Conservation (phyloP, 345 rosid species). For the Gossypium rotundifolium region DNA sequence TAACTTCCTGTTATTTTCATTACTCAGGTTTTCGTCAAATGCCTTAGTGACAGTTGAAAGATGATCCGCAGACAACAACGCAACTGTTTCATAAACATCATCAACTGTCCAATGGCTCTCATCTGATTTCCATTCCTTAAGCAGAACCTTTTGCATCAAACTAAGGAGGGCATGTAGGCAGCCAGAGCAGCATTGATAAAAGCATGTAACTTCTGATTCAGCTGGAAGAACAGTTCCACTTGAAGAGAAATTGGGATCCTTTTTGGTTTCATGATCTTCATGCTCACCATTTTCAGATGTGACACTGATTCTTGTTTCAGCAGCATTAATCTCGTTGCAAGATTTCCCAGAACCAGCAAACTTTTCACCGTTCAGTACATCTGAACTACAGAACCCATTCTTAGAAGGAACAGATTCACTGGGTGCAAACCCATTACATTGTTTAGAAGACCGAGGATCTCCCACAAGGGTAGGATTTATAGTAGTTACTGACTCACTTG, state of each 20-base stretch:
- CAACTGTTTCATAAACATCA: conserved; percentile 62
- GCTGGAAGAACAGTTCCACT: conserved; percentile 20
- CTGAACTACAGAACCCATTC: conserved; percentile 25
- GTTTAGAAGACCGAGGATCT: conserved; percentile 18
- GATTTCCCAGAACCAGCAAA: conserved; percentile 15
- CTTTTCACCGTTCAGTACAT: conserved; percentile 9
- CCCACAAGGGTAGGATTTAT: conserved; percentile 8
- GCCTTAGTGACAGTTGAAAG: conserved; percentile 50
- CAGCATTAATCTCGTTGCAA: not conserved
- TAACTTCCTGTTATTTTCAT: conserved; percentile 16
- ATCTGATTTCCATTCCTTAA: conserved; percentile 34
- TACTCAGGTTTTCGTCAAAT: conserved; percentile 21
- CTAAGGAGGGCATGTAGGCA: conserved; percentile 48
- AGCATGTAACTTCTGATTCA: conserved; percentile 38
- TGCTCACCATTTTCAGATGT: conserved; percentile 18
- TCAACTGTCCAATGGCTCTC: conserved; percentile 39
- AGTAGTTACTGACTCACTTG: conserved; percentile 20
- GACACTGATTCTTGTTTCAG: not conserved
- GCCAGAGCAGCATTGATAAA: conserved; percentile 58
- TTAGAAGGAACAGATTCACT: conserved; percentile 17
- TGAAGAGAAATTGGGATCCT: conserved; percentile 10
- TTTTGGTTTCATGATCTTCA: conserved; percentile 10
- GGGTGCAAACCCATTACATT: conserved; percentile 23
- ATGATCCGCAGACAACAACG: conserved; percentile 61
- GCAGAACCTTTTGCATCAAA: conserved; percentile 46